Evolutionary conservation across 2,329 filamentous ascomycete species (phyloP).

Genomic region (Diaporthe citri): DNA sequence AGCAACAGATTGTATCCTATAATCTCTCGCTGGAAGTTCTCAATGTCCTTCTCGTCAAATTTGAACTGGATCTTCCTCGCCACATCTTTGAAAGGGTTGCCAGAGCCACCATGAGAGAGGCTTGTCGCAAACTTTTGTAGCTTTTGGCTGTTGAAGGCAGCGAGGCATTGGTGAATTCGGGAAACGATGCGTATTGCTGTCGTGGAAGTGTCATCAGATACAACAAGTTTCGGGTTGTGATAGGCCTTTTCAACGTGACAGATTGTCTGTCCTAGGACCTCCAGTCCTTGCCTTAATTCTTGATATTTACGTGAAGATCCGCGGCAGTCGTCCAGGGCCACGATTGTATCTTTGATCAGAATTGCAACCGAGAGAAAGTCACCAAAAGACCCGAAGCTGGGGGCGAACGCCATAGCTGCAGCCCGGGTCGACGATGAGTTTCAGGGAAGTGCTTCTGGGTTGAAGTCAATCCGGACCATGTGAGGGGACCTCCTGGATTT

Average conservation of each 20-base stretch:
- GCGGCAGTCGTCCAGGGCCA: slow-evolving; percentile 8
- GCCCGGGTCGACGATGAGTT: not conserved
- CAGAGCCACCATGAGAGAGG: slow-evolving; percentile 3
- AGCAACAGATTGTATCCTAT: not conserved
- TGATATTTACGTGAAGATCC: slow-evolving; percentile 12
- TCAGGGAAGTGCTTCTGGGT: not conserved
- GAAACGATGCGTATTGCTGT: not conserved
- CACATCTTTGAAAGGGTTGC: not conserved
- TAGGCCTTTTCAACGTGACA: not conserved
- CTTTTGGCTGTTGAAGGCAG: slow-evolving; percentile 1
- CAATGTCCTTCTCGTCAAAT: not conserved
- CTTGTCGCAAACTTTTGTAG: slow-evolving; percentile 4
- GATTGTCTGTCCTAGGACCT: not conserved
- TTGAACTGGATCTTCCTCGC: not conserved
- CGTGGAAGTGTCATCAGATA: not conserved
- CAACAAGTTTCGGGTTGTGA: not conserved
- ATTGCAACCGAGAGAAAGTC: not conserved
- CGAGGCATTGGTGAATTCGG: not conserved
- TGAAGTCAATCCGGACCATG: not conserved
- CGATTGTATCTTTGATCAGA: not conserved
- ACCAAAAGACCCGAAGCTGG: slow-evolving; percentile 5
- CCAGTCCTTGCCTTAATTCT: not conserved
- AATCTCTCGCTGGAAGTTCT: slow-evolving; percentile 3
- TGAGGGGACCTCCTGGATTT: not conserved
- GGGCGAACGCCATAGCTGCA: not conserved